Percentiles rank a stretch among this genome's conserved stretches.
Conservation (phyloP, 176 grass and related monocot genomes). For the Elaeis guineensis region DNA sequence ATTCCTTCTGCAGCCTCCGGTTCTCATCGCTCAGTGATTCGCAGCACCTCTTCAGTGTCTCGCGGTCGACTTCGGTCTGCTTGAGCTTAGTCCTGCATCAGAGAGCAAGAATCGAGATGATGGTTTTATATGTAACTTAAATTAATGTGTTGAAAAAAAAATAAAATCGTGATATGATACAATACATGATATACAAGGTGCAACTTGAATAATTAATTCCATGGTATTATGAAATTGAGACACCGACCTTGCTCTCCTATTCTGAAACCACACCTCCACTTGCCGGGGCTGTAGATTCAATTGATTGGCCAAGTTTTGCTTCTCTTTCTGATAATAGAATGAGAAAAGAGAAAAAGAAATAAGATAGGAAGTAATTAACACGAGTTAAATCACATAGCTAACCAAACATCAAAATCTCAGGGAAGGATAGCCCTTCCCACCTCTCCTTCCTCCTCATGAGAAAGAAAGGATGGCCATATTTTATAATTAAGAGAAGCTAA, state of each 20-base stretch:
- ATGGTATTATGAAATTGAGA: background rate
- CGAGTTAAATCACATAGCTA: background rate
- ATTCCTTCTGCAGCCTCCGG: background rate
- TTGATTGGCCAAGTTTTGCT: constrained; percentile 23
- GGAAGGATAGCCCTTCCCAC: too few relatives aligned
- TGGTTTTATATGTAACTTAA: too few relatives aligned
- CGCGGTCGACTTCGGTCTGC: background rate
- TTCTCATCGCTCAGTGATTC: background rate
- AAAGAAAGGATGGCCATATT: too few relatives aligned
- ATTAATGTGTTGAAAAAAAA: background rate
- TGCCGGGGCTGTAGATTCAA: constrained; percentile 28
- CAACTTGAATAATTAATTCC: too few relatives aligned
- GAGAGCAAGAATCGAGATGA: background rate
- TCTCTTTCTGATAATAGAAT: background rate
- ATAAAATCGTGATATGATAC: background rate
- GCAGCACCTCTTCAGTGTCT: background rate
- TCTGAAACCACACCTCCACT: constrained; percentile 46
- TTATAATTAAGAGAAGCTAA: too few relatives aligned
- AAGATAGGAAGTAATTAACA: background rate
- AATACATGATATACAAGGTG: background rate
- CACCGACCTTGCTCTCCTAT: constrained; percentile 38
- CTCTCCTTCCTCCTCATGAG: too few relatives aligned
- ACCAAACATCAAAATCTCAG: background rate
- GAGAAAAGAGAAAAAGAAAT: background rate
- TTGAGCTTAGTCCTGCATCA: background rate